phyloP scores from a whole-genome alignment of 1,284 basidiomycete species.

The Exobasidium rhododendri region DNA sequence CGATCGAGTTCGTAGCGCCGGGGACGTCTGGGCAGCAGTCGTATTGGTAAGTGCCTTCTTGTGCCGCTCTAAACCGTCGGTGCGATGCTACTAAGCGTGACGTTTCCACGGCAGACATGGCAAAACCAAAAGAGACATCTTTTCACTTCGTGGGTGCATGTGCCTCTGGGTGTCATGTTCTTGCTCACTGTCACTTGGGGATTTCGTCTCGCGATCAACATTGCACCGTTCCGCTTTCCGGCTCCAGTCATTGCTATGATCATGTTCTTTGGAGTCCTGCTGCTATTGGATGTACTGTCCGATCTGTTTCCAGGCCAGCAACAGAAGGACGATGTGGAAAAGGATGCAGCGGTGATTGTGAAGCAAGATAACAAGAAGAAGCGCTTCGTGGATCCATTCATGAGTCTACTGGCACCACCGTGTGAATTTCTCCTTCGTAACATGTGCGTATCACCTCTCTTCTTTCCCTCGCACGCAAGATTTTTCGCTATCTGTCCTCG shows the following conservation, averaged over 20 bases:
- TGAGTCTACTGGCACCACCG: slow-evolving; percentile 35
- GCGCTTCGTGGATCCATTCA: slow-evolving; percentile 24
- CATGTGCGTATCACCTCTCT: slow-evolving; percentile 23
- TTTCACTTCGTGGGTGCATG: slow-evolving; percentile 42
- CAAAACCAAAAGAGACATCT: slow-evolving; percentile 22
- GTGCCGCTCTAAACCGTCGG: background rate
- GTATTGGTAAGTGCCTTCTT: background rate
- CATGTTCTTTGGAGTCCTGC: slow-evolving; percentile 27
- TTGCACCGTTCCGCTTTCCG: slow-evolving; percentile 39
- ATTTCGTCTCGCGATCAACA: slow-evolving; percentile 33
- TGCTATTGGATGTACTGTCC: slow-evolving; percentile 32
- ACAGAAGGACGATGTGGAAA: background rate
- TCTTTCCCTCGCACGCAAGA: background rate
- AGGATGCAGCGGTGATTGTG: background rate
- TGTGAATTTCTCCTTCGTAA: slow-evolving; percentile 44
- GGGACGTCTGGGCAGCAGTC: background rate
- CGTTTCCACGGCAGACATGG: slow-evolving; percentile 17
- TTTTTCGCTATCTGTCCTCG: background rate
- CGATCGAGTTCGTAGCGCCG: background rate
- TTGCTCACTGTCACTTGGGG: slow-evolving; percentile 22
- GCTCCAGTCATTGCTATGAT: slow-evolving; percentile 36
- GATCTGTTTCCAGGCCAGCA: slow-evolving; percentile 20
- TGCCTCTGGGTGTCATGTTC: slow-evolving; percentile 25
- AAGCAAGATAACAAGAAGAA: background rate
- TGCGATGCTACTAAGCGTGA: background rate